Evolutionary conservation across 768 basidiomycete species (phyloP).

Genomic region (Chiua virens): DNA sequence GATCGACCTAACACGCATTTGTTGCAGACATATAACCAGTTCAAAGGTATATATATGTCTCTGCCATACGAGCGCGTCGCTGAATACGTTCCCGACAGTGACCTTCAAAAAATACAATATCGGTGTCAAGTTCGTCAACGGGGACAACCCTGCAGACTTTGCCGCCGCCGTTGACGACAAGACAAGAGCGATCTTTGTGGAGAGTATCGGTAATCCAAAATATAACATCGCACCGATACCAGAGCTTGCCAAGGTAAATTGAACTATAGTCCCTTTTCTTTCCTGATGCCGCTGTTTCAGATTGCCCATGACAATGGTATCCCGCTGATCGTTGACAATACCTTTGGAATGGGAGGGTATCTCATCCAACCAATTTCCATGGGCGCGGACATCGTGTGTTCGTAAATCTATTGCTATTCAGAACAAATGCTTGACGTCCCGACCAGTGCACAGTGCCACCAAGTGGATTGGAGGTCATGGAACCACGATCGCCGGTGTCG

Average conservation of each 20-base stretch:
- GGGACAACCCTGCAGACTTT: slow-evolving; percentile 55
- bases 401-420: slow-evolving; percentile 4
- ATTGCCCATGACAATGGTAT: slow-evolving; percentile 71
- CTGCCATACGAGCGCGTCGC: neutral
- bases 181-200: slow-evolving; percentile 75
- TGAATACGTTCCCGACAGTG: slow-evolving; percentile 2
- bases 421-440: neutral
- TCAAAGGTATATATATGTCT: slow-evolving; percentile 10
- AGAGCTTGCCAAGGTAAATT: slow-evolving; percentile 60
- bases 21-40: slow-evolving; percentile 19
- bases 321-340: slow-evolving; percentile 81
- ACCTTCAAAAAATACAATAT: slow-evolving; percentile 18
- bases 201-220: slow-evolving; percentile 80
- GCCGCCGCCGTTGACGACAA: slow-evolving; percentile 70
- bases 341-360: slow-evolving; percentile 72
- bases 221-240: slow-evolving; percentile 67
- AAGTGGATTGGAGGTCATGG: slow-evolving; percentile 90
- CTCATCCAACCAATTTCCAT: slow-evolving; percentile 67
- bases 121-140: slow-evolving; percentile 48
- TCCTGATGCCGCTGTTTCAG: slow-evolving; percentile 28
- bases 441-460: slow-evolving; percentile 66
- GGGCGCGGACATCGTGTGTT: slow-evolving; percentile 76
- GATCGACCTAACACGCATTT: neutral
- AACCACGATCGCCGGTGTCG: no score
- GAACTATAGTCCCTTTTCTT: no score